Percentiles rank a stretch among this genome's conserved stretches.
phyloP scores from a whole-genome alignment of 73 alveolate species.

The Tetrahymena malaccensis region DNA sequence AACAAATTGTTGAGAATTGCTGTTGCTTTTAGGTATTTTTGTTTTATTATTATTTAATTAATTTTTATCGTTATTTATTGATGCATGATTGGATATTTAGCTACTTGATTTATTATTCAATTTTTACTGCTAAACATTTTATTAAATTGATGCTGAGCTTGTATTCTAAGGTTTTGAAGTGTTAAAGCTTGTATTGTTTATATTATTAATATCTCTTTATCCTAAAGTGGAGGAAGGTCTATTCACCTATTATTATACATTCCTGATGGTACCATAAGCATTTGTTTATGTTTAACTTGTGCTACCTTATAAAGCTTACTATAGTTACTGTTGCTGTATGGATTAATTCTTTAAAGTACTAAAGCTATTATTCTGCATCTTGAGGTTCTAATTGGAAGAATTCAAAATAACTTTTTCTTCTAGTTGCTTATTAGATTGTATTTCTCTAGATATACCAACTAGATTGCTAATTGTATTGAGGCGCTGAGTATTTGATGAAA shows the following conservation, averaged over 20 bases:
- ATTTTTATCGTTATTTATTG: not conserved
- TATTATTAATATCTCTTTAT: not conserved
- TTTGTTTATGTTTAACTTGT: not conserved
- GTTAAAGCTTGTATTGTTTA: not conserved
- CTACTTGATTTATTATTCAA: not conserved
- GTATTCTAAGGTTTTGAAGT: not conserved
- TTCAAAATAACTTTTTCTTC: not conserved
- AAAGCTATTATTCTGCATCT: not conserved
- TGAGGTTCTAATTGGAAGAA: not conserved
- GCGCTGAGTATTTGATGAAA: not conserved
- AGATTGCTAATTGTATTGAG: not conserved
- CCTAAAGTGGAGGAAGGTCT: not conserved
- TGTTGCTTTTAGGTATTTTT: not conserved
- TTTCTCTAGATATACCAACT: not conserved
- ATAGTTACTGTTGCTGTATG: not conserved
- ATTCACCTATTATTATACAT: not conserved
- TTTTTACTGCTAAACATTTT: not conserved
- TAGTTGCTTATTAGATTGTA: not conserved
- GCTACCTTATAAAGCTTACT: not conserved
- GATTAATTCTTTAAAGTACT: not conserved
- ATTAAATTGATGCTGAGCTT: not conserved
- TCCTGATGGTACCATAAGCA: not conserved
- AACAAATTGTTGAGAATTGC: not conserved
- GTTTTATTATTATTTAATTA: not conserved
- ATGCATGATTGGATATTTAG: not conserved